Base-by-base conservation (phyloP, 2,329 filamentous ascomycete genomes). In the Nigrospora sphaerica region DNA sequence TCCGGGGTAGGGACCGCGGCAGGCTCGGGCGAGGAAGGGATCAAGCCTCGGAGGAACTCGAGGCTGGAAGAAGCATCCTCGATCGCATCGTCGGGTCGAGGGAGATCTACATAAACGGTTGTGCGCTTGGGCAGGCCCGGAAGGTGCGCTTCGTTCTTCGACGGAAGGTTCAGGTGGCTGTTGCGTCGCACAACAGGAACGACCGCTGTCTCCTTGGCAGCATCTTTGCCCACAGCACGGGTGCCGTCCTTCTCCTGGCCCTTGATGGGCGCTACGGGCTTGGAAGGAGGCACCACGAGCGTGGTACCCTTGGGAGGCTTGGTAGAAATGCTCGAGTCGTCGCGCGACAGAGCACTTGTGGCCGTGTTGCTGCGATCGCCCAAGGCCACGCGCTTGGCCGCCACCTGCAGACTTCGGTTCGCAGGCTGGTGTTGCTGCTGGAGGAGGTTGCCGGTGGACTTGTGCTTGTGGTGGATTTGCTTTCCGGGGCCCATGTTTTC, bases 391-490 rank as follows among this genome's bases (percentile, higher is more conserved):
- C 90, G 83, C 71, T 91, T 93, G 46, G 83, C 74, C 47, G 79
- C 74, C 45, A 75, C 75, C 65, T 84, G 88, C 53, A 83, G 66
- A 35, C 72, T 74, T 42, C 72, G 74, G 51, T 75, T 70, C 50
- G 75, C 62, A 49, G 78, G 59, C 55, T 72, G 73, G 40, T n/a
- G 18, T n/a, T 10, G n/a, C 18, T 37, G 35, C 28, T 54, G 55
- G 61, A 71, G 57, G 69, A 87, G 54, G 75, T 77, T 67, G 67
- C 85, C 65, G 65, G 81, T 83, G 10, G 90, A 95, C 68, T 95
- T 95, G 69, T 89, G 85, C 52, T 86, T 85, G 57, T 89, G 83
- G 57, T 95, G 88, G 51, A 90, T 70, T 62, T 81, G 81, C 55
- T 78, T 77, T 49, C 72, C 66, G 45, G 71, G 64, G 45, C 74